phyloP scores from a whole-genome alignment of 352 stramenopile genomes.

The Elongisporangium anandrum region DNA sequence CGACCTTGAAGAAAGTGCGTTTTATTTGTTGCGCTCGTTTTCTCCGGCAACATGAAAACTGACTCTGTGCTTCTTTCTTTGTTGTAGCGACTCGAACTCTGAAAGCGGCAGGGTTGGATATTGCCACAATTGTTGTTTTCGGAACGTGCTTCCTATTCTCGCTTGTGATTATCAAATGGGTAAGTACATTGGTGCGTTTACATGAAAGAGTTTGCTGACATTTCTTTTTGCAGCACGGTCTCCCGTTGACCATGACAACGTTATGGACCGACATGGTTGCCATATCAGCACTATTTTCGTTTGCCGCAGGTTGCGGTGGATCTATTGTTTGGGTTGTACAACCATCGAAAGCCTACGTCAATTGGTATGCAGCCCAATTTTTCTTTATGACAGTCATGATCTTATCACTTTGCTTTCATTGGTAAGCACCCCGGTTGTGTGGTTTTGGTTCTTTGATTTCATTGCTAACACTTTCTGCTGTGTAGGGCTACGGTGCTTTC shows the following conservation, averaged over 20 bases:
- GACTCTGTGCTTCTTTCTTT: too few relatives aligned
- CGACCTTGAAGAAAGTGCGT: constrained; percentile 21
- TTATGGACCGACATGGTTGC: constrained; percentile 86
- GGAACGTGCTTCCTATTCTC: constrained; percentile 76
- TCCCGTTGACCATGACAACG: constrained; percentile 77
- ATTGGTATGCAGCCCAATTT: constrained; percentile 84
- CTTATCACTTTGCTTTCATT: constrained; percentile 86
- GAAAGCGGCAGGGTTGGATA: constrained; percentile 60
- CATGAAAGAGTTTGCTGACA: neutral
- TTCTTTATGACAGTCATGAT: constrained; percentile 89
- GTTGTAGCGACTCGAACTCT: constrained; percentile 19
- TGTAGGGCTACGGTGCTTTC: constrained; percentile 56
- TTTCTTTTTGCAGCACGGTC: constrained; percentile 38
- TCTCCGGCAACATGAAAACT: neutral
- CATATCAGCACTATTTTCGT: constrained; percentile 78
- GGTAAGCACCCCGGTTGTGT: constrained; percentile 6
- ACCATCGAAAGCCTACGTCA: constrained; percentile 79
- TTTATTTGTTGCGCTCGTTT: neutral
- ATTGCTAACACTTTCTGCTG: neutral
- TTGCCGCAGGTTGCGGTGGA: constrained; percentile 68
- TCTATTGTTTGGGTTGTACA: constrained; percentile 83
- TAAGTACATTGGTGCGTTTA: constrained; percentile 7
- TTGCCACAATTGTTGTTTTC: constrained; percentile 68
- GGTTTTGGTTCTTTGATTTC: constrained; percentile 3
- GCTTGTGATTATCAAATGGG: constrained; percentile 80